Conservation (phyloP, 257 asterid genomes). For the Solanum pennellii region DNA sequence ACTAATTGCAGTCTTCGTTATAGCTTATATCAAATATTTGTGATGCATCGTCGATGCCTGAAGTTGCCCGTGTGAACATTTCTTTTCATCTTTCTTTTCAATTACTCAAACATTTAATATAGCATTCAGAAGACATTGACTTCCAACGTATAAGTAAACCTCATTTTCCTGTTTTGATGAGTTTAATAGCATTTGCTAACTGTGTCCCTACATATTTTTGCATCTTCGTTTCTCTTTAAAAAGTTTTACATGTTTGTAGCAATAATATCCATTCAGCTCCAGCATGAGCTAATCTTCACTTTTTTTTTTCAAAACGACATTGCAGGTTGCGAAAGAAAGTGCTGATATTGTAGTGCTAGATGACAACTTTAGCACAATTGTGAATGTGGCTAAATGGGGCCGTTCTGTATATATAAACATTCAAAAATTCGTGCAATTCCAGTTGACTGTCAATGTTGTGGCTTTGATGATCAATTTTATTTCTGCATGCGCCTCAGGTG, state of each 20-base stretch:
- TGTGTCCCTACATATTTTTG: neutral
- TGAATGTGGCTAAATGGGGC: conserved; percentile 95
- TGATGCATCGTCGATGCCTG: neutral
- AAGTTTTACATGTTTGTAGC: neutral
- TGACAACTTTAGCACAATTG: conserved; percentile 90
- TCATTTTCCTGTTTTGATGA: neutral
- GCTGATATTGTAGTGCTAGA: conserved; percentile 94
- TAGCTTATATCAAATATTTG: neutral
- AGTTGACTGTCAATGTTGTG: conserved; percentile 86
- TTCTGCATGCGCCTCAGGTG: conserved; percentile 84
- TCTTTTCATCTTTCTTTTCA: neutral
- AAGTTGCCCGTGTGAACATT: neutral
- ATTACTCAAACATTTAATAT: neutral
- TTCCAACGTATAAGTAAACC: neutral
- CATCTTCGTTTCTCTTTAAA: neutral
- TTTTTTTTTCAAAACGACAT: neutral
- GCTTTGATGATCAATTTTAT: conserved; percentile 86
- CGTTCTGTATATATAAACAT: conserved; percentile 94
- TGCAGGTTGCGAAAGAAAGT: conserved; percentile 96
- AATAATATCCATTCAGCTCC: neutral
- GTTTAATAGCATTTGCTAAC: neutral
- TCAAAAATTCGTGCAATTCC: conserved; percentile 96
- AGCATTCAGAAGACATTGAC: neutral
- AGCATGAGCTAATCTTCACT: neutral
- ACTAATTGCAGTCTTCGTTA: neutral